These are phyloP conservation scores for Colletotrichum eleusines DNA, from an alignment of 2,329 filamentous ascomycete genomes.

Conservation along the genomic window DNA sequence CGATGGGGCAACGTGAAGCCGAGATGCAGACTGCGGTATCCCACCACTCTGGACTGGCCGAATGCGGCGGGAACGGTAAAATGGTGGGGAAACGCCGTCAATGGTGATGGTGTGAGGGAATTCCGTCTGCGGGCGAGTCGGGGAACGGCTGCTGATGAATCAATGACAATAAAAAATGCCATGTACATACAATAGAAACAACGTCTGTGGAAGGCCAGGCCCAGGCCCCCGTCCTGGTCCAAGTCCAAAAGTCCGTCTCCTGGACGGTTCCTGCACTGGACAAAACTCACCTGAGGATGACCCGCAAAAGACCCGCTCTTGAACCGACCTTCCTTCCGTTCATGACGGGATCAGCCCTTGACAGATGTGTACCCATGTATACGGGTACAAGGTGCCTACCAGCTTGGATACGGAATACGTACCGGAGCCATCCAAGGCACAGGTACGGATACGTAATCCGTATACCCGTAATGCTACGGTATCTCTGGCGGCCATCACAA, in stretches of 20 bases:
- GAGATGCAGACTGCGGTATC: conserved; percentile 12
- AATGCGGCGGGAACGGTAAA: conserved; percentile 3
- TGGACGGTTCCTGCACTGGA: conserved; percentile 18
- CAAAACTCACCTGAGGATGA: conserved; percentile 15
- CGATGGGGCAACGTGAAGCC: conserved; percentile 28
- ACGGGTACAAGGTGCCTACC: too few relatives aligned
- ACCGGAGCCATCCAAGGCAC: neutral
- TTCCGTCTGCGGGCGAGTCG: conserved; percentile 8
- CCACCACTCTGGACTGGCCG: neutral
- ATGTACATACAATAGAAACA: too few relatives aligned
- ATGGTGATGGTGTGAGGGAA: conserved; percentile 39
- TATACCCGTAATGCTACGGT: neutral
- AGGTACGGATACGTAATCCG: too few relatives aligned
- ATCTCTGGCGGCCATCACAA: neutral
- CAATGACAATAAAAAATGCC: conserved; percentile 6
- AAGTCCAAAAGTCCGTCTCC: neutral
- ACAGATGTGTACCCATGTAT: too few relatives aligned
- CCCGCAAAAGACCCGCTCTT: conserved; percentile 18
- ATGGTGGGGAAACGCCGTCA: conserved; percentile 26
- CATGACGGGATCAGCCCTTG: too few relatives aligned
- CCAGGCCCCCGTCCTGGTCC: too few relatives aligned
- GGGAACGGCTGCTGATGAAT: conserved; percentile 19
- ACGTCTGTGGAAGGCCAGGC: too few relatives aligned
- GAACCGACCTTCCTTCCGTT: conserved; percentile 22
- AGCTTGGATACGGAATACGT: neutral